Base-by-base conservation (phyloP, 495 filamentous ascomycete species). In the Aspergillus incahuasiensis region DNA sequence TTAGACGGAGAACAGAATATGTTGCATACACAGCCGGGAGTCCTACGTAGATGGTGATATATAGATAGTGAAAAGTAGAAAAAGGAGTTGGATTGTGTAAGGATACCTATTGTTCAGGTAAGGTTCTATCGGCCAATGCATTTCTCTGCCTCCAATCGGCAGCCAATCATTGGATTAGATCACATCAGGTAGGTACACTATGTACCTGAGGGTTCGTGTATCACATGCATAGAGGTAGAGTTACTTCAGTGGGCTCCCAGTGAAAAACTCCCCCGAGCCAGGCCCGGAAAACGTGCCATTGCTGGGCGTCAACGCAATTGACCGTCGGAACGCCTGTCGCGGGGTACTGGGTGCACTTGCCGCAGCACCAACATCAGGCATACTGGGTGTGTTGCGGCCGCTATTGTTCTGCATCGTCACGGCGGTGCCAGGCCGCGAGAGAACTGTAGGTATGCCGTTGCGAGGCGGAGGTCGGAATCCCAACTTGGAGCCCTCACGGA, bases 381-480 rank as follows among this genome's bases (percentile, higher is more conserved):
- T 68, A 55, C 63, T 74, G 30, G 75, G 75, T 2, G 74, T 76
- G 45, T 75, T 78, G 43, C 72, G 68, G 43, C 75, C 75, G 48
- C 72, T 78, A 32, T 60, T 60, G 50, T 74, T 74, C 52, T 70
- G 66, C 67, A 74, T 68, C 5, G 69, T 74, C 5, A 78, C 68
- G 4, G 73, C 75, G 9, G 75, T 78, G 25, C 73, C 73, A 6
- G 75, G 75, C 20, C 75, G 71, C 18, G 72, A 76, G 32, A 76
- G 68, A 15, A 74, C 72, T 11, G 63, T 56, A 1, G 63, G 49
- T 8, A 62, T 61, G 8, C 67, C 69, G 22, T 75, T 75, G 38
- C 72, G 70, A 35, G 72, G 68, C 39, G 90, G 91, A 1, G 88
- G 86, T 54, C 87, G 86, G 71, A 88, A 97, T 45, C 85, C 83